Conservation (phyloP, 1,284 basidiomycete genomes). For the Phellopilus nigrolimitatus region DNA sequence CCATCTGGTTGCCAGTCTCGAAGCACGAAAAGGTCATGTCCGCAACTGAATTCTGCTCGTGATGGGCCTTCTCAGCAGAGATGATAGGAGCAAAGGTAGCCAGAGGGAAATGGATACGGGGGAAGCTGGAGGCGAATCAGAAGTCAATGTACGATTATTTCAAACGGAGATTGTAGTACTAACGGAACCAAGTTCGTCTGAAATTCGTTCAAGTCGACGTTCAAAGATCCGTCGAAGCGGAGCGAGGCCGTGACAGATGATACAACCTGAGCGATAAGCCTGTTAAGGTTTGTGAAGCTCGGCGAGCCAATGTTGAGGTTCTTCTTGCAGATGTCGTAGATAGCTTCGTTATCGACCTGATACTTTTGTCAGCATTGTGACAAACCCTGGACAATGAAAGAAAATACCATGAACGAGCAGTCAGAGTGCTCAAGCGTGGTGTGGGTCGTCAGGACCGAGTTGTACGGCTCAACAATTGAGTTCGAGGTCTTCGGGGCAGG, state of each 20-base stretch:
- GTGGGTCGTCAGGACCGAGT: conserved; percentile 98
- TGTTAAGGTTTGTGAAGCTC: conserved; percentile 93
- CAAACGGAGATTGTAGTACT: conserved; percentile 31
- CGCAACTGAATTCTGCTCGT: conserved; percentile 96
- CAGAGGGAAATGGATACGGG: conserved; percentile 97
- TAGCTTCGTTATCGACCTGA: conserved; percentile 95
- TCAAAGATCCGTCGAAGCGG: conserved; percentile 96
- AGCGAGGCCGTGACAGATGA: conserved; percentile 97
- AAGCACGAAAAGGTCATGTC: conserved; percentile 99
- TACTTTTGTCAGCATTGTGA: conserved; percentile 15
- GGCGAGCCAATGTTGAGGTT: conserved; percentile 86
- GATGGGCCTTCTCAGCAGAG: conserved; percentile 82
- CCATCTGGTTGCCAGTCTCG: conserved; percentile 98
- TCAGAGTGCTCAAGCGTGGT: conserved; percentile 99
- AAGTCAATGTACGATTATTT: conserved; percentile 5
- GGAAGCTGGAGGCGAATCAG: conserved; percentile 56
- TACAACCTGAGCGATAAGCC: conserved; percentile 96
- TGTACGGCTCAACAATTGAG: conserved; percentile 99
- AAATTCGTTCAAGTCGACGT: conserved; percentile 98
- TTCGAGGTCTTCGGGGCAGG: conserved; percentile 92
- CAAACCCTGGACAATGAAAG: conserved; percentile 8
- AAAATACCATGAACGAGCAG: conserved; percentile 91
- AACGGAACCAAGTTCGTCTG: conserved; percentile 97
- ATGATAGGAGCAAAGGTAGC: conserved; percentile 95
- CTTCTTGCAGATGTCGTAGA: conserved; percentile 99